Evolutionary conservation across 257 asterid species (phyloP).

Genomic region (Haberlea rhodopensis): DNA sequence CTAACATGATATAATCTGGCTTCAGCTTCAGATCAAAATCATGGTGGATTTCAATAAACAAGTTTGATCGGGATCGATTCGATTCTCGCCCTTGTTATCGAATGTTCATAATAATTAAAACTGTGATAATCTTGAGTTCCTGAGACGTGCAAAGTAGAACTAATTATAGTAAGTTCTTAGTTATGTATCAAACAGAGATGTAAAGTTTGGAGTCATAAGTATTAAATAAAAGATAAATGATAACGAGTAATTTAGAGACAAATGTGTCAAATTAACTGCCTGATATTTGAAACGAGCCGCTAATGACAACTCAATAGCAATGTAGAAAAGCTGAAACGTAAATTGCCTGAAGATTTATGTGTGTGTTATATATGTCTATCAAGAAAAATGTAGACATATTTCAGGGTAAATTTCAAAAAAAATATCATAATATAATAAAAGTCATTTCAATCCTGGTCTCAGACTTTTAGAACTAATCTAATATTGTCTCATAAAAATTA

Average conservation of each 20-base stretch:
- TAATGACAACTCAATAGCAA: neutral
- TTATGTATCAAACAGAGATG: slow-evolving; percentile 7
- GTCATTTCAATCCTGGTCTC: no score
- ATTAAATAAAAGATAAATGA: no score
- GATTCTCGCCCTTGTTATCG: slow-evolving; percentile 2
- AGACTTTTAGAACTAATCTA: no score
- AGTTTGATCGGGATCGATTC: neutral
- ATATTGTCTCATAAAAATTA: no score
- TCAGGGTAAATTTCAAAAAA: no score
- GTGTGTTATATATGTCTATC: no score
- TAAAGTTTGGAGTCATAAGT: neutral
- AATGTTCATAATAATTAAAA: neutral
- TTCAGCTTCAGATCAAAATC: slow-evolving; percentile 15
- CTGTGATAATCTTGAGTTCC: neutral
- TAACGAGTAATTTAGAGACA: slow-evolving; percentile 5
- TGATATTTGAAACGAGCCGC: neutral
- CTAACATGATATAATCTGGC: slow-evolving; percentile 7
- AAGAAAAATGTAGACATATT: neutral
- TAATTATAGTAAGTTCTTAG: neutral
- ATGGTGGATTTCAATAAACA: neutral
- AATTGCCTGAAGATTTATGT: neutral
- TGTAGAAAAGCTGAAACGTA: neutral
- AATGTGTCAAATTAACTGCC: neutral
- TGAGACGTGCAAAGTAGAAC: neutral
- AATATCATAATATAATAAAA: no score